phyloP scores from a whole-genome alignment of 1,284 basidiomycete genomes.

The Leucocoprinus gongylophorus region DNA sequence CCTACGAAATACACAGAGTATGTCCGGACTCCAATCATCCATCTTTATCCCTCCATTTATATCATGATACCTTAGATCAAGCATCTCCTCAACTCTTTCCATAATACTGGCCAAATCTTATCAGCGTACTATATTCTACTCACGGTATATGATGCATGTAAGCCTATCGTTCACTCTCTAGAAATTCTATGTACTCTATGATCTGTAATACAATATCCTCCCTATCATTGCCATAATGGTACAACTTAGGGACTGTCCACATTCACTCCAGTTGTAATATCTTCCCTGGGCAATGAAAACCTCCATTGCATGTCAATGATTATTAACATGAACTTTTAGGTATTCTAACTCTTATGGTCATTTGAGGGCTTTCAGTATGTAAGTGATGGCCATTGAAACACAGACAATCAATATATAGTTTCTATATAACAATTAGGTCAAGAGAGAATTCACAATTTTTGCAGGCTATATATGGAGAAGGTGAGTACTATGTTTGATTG shows the following conservation, averaged over 20 bases:
- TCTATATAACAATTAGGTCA: constrained; percentile 4
- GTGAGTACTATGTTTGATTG: background rate
- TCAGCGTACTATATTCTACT: constrained; percentile 10
- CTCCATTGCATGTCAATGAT: background rate
- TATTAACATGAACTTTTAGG: background rate
- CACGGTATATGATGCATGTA: constrained; percentile 11
- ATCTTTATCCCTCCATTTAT: background rate
- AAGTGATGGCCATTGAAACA: background rate
- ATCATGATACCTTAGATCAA: background rate
- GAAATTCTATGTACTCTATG: background rate
- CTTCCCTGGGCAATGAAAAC: background rate
- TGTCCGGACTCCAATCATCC: background rate
- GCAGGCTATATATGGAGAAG: constrained; percentile 11
- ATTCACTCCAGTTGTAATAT: background rate
- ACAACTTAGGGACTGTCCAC: background rate
- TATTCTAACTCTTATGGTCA: constrained; percentile 10
- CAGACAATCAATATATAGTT: background rate
- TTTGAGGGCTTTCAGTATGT: constrained; percentile 10
- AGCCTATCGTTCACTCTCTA: background rate
- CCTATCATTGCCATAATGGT: background rate
- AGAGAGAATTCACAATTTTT: constrained; percentile 11
- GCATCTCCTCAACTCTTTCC: constrained; percentile 9
- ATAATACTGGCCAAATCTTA: background rate
- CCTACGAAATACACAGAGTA: constrained; percentile 3
- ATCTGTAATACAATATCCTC: background rate